Evolutionary conservation across 176 grass and related monocot genomes (phyloP).

Genomic region (Musa itinerans): DNA sequence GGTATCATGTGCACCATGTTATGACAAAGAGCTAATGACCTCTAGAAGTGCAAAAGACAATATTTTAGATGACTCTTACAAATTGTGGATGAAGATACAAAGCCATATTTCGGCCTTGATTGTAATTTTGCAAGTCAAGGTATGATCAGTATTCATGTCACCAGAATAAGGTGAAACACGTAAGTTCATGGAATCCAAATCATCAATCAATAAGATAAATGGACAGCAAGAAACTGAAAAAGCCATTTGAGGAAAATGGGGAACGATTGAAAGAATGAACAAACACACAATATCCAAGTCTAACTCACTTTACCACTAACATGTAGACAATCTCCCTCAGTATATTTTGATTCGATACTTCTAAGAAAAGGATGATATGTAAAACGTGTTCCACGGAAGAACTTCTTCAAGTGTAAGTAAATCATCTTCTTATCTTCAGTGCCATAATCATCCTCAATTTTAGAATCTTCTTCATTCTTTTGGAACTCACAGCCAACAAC

Average conservation of each 20-base stretch:
- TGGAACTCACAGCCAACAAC: constrained; percentile 60
- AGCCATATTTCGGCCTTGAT: too few relatives aligned
- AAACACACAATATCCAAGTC: background rate
- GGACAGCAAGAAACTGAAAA: background rate
- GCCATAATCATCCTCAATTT: constrained; percentile 26
- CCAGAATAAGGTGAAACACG: too few relatives aligned
- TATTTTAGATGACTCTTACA: too few relatives aligned
- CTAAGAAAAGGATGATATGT: constrained; percentile 52
- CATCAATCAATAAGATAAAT: background rate
- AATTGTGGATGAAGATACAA: too few relatives aligned
- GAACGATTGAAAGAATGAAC: constrained; percentile 1
- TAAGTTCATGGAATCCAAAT: too few relatives aligned
- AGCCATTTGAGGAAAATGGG: constrained; percentile 20
- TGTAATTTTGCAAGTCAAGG: too few relatives aligned
- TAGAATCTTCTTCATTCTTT: constrained; percentile 35
- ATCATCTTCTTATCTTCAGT: constrained; percentile 49
- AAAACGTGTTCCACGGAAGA: constrained; percentile 55
- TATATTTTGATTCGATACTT: constrained; percentile 63
- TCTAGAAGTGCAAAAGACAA: too few relatives aligned
- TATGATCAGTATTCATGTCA: too few relatives aligned
- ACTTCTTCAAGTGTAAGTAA: constrained; percentile 84
- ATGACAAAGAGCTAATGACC: too few relatives aligned
- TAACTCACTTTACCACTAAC: constrained; percentile 93
- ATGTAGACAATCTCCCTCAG: constrained; percentile 72
- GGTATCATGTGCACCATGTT: too few relatives aligned